These are phyloP conservation scores for Candida gigantensis DNA, from an alignment of 1,139 yeast species.

Conservation along the genomic window DNA sequence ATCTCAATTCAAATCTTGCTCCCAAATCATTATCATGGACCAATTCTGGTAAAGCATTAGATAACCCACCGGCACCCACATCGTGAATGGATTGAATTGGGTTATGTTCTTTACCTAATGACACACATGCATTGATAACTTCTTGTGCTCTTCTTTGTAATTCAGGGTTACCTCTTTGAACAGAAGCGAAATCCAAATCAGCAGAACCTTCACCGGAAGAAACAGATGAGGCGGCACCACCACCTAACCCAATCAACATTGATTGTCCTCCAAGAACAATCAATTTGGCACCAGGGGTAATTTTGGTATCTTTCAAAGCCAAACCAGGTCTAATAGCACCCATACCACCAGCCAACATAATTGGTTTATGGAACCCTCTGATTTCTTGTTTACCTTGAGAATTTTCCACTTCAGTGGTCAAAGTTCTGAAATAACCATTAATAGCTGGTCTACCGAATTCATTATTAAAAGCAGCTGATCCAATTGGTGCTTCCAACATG, in stretches of 20 bases:
- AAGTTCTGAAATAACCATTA: constrained; percentile 93
- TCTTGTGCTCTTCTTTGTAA: constrained; percentile 99
- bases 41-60: constrained; percentile 95
- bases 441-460: constrained; percentile 99
- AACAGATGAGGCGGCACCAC: constrained; percentile 98
- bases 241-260: constrained; percentile 99
- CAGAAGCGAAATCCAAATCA: constrained; percentile 96
- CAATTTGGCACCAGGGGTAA: constrained; percentile 89
- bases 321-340: constrained; percentile 94
- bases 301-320: constrained; percentile 82
- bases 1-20: constrained; percentile 88
- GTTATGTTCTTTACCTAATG: constrained; percentile 67
- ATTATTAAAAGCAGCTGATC: constrained; percentile 97
- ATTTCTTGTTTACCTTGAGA: constrained; percentile 65
- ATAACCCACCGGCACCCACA: constrained; percentile 99
- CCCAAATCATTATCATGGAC: constrained; percentile 97
- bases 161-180: constrained; percentile 99
- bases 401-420: constrained; percentile 75
- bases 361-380: constrained; percentile 98
- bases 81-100: constrained; percentile 97
- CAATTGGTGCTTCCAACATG: constrained; percentile 96
- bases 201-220: constrained; percentile 97
- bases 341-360: constrained; percentile 99
- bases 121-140: constrained; percentile 92
- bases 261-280: constrained; percentile 97